phyloP scores from a whole-genome alignment of 257 asterid species.

The Gardenia jasminoides region DNA sequence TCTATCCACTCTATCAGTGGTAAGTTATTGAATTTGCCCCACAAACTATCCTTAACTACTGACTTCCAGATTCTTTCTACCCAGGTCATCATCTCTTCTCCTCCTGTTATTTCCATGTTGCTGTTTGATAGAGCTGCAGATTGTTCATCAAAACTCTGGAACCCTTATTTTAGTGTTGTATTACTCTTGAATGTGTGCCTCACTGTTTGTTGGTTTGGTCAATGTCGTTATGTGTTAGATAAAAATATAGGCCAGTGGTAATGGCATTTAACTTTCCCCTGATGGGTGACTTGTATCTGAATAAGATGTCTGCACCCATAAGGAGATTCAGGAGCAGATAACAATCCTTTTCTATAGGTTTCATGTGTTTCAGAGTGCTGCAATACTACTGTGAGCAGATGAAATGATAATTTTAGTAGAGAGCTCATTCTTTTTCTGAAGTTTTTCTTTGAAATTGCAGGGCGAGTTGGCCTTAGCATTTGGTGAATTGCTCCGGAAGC shows the following conservation, averaged over 20 bases:
- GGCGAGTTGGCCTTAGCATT: conserved; percentile 99
- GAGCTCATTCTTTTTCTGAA: neutral
- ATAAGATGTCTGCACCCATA: neutral
- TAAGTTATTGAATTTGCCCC: no score
- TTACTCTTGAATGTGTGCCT: neutral
- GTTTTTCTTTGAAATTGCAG: conserved; percentile 40
- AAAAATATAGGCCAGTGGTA: no score
- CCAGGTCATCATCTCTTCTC: no score
- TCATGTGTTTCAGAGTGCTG: neutral
- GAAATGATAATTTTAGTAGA: neutral
- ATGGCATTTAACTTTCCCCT: neutral
- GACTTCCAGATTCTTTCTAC: no score
- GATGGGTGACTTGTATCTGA: neutral
- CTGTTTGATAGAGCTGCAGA: neutral
- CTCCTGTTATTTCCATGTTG: neutral
- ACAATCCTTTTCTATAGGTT: neutral
- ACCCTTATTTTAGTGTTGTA: neutral
- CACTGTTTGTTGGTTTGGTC: neutral
- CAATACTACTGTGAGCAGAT: neutral
- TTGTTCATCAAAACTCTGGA: neutral
- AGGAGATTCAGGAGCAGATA: neutral
- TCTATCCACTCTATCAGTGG: no score
- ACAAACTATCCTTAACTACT: no score
- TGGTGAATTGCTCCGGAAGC: conserved; percentile 91
- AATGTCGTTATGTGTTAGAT: neutral